phyloP scores from a whole-genome alignment of 331 rosid genomes.

The Rhamnella rubrinervis region DNA sequence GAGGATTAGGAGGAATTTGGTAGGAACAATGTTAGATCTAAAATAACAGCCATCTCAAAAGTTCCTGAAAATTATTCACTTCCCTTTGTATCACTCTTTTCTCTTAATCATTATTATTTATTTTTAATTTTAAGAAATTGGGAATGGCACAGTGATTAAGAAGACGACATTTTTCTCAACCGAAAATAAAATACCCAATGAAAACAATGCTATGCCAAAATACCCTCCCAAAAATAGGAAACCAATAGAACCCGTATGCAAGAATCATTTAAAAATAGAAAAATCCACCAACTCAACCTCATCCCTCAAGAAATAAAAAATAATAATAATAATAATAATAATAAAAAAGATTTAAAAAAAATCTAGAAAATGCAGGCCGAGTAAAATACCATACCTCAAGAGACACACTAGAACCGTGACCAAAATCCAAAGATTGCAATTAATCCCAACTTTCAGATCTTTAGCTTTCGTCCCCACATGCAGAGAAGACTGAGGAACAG shows the following conservation, averaged over 20 bases:
- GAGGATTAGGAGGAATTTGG: constrained; percentile 26
- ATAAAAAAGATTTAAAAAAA: constrained; percentile 5
- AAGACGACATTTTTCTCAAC: constrained; percentile 39
- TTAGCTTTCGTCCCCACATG: constrained; percentile 25
- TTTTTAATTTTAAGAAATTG: constrained; percentile 18
- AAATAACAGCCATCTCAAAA: constrained; percentile 9
- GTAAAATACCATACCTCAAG: constrained; percentile 47
- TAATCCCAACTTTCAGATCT: constrained; percentile 56
- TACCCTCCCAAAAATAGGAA: constrained; percentile 22
- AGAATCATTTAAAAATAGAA: constrained; percentile 22
- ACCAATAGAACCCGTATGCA: constrained; percentile 20
- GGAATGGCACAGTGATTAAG: constrained; percentile 47
- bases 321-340: background rate
- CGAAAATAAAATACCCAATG: constrained; percentile 17
- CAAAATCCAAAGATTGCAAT: constrained; percentile 42
- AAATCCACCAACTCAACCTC: constrained; percentile 38
- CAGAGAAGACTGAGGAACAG: constrained; percentile 16
- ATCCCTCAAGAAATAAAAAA: constrained; percentile 4
- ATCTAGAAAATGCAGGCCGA: constrained; percentile 43
- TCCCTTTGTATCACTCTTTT: background rate
- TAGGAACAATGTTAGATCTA: constrained; percentile 23
- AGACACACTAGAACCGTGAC: constrained; percentile 29
- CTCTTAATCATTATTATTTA: background rate
- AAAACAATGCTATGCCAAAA: constrained; percentile 27
- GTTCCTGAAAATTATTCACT: constrained; percentile 2